Percentiles rank a stretch among this genome's conserved stretches.
Evolutionary conservation across 1,284 basidiomycete species (phyloP).

Genomic region (Papiliotrema laurentii): DNA sequence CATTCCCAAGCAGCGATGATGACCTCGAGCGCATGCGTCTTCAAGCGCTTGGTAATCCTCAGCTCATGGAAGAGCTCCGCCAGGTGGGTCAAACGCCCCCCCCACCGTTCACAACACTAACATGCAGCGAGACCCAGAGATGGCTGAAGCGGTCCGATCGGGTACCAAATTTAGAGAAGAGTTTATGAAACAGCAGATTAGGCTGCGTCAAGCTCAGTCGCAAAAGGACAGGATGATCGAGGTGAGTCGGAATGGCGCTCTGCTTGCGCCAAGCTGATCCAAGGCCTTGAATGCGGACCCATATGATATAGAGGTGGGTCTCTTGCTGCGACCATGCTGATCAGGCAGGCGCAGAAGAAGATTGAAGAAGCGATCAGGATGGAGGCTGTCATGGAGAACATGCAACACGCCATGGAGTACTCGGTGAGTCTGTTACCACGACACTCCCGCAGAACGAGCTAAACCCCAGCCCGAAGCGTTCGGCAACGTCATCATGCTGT

Average conservation of each 20-base stretch:
- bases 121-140: slow-evolving; percentile 66
- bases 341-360: slow-evolving; percentile 62
- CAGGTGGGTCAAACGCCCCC: slow-evolving; percentile 51
- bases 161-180: slow-evolving; percentile 69
- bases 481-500: slow-evolving; percentile 93
- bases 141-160: slow-evolving; percentile 65
- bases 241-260: slow-evolving; percentile 21
- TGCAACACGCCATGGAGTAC: slow-evolving; percentile 86
- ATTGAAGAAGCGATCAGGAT: slow-evolving; percentile 93
- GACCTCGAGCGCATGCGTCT: slow-evolving; percentile 86
- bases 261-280: slow-evolving; percentile 44
- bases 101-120: background rate
- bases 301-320: slow-evolving; percentile 70
- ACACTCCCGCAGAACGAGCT: background rate
- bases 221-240: slow-evolving; percentile 62
- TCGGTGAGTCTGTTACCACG: slow-evolving; percentile 46
- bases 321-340: slow-evolving; percentile 2
- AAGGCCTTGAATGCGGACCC: slow-evolving; percentile 70
- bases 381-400: slow-evolving; percentile 83
- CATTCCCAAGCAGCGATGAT: slow-evolving; percentile 53
- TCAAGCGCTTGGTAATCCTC: slow-evolving; percentile 77
- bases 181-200: slow-evolving; percentile 60
- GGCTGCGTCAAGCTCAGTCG: slow-evolving; percentile 56
- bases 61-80: slow-evolving; percentile 69
- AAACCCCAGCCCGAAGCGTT: slow-evolving; percentile 74